Base-by-base conservation (phyloP, 176 grass and related monocot genomes). In the Tuctoria greenei region DNA sequence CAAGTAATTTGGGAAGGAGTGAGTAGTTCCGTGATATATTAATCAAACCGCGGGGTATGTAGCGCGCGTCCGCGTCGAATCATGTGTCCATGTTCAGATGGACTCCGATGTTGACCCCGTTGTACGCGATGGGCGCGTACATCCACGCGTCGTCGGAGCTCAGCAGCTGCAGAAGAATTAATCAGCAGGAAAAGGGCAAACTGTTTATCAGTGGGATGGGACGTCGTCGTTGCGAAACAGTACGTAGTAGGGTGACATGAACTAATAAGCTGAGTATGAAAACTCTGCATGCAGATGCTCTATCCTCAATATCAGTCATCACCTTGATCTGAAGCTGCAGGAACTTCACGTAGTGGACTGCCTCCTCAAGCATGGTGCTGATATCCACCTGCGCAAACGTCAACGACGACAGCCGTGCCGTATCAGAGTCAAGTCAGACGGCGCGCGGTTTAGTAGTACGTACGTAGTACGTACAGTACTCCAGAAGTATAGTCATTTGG, bases 341-440 rank as follows among this genome's bases (percentile, higher is more conserved):
- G 61, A 93, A 91, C 72, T 97, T 97, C 10, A 97, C 90, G 72
- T 91, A 93, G 2, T 93, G 76, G 16, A 97, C 88, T 50, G 90
- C 90, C 85, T 93, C 93, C 66, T 97, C 93, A 49, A 97, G 88
- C 90, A 97, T 93, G 73, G 93, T 97, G 88, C 90, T 97, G 54
- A 97, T 91, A 23, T 97, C 93, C 20, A 97, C 84, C 87, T 93
- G 61, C 62, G n/a, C n/a, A n/a, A 85, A 86, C n/a, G 80, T 55
- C 59, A 49, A 71, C 4, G 12, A 23, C 26, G n/a, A n/a, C n/a
- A 51, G 35, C 7, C 49, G 52, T 56, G 20, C 41, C 45, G 17
- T 66, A 75, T 69, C 67, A 54, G 31, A 15, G 24, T n/a, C n/a
- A n/a, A n/a, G n/a, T n/a, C n/a, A n/a, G n/a, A n/a, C n/a, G n/a